Base-by-base conservation (phyloP, 352 stramenopile species). In the Blastocystis sp. region DNA sequence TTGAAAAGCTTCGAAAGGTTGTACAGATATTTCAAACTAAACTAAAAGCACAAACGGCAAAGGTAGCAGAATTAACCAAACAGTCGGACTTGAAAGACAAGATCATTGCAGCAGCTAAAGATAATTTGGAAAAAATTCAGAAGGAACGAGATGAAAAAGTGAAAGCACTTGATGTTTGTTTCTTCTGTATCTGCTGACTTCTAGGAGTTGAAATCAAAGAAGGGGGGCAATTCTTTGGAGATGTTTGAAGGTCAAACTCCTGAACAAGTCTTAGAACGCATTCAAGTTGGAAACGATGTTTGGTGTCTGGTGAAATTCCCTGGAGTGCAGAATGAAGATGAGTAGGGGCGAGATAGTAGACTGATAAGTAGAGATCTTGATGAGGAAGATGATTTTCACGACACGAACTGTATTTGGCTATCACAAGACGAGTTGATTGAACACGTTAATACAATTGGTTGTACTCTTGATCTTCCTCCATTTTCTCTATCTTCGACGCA, bases 71-170 rank as follows among this genome's bases (percentile, higher is more conserved):
- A 77, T 42, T 77, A 17, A 77, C 64, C n/a, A 77, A 77, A 35
- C 64, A 77, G 40, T 57, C 33, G 7, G 64, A 77, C 30, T 30
- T 77, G n/a, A 77, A 77, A 30, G 64, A 77, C 30, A 77, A 57
- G 33, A 77, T 77, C 19, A 77, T 77, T 56, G 19, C 64, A 19
- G 40, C 64, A 33, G 64, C 64, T n/a, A 77, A 77, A 35, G 64
- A 77, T 15, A 77, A 77, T 77, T 19, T 77, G 3, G 64, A 77
- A 2, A 77, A 77, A 19, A 77, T 77, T 51, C 64, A 77, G 30
- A 77, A 77, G 64, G 64, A 77, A 42, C 30, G 64, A 42, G 64
- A 77, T 30, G 64, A 77, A 51, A 77, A 77, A 24, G 64, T 33
- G 33, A 51, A 56, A 11, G 64, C 27, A 30, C 40, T 77, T 6